These are phyloP conservation scores for Pisolithus microcarpus DNA, from an alignment of 768 basidiomycete species.

Conservation along the genomic window DNA sequence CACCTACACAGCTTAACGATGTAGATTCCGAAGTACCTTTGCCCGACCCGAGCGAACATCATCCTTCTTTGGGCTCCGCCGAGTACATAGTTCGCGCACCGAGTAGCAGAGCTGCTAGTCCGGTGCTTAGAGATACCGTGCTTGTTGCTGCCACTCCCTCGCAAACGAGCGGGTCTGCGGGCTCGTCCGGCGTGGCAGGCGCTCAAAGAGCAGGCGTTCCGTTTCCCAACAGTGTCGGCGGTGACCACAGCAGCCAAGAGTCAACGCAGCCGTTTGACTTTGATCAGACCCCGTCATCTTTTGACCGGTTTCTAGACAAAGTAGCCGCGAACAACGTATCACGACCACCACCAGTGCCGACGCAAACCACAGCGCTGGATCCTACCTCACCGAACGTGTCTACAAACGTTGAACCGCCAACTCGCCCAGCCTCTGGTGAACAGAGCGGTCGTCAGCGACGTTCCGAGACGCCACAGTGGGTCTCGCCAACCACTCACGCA, in stretches of 20 bases:
- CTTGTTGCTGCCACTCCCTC: conserved; percentile 53
- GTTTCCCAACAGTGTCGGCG: conserved; percentile 6
- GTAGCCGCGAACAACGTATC: conserved; percentile 15
- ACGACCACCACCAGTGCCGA: conserved; percentile 16
- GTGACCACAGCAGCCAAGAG: conserved; percentile 14
- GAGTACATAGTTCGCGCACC: conserved; percentile 19
- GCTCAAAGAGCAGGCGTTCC: too few species aligned
- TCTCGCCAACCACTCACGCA: conserved; percentile 10
- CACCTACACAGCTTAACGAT: conserved; percentile 21
- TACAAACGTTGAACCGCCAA: conserved; percentile 3
- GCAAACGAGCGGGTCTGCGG: conserved; percentile 28
- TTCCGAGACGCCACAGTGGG: conserved; percentile 17
- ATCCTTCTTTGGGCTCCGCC: conserved; percentile 14
- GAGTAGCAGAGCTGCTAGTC: conserved; percentile 1
- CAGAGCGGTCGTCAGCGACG: not conserved
- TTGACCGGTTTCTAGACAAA: conserved; percentile 32
- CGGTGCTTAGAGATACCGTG: conserved; percentile 15
- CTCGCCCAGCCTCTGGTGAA: not conserved
- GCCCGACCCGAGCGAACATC: conserved; percentile 34
- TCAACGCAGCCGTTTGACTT: conserved; percentile 30
- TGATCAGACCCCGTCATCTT: conserved; percentile 34
- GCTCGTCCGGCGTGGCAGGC: conserved; percentile 3
- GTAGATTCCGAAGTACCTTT: conserved; percentile 48
- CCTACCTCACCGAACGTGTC: conserved; percentile 3
- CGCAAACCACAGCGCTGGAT: conserved; percentile 7